These are phyloP conservation scores for Serendipita sp. DNA, from an alignment of 768 basidiomycete genomes.

Conservation along the genomic window DNA sequence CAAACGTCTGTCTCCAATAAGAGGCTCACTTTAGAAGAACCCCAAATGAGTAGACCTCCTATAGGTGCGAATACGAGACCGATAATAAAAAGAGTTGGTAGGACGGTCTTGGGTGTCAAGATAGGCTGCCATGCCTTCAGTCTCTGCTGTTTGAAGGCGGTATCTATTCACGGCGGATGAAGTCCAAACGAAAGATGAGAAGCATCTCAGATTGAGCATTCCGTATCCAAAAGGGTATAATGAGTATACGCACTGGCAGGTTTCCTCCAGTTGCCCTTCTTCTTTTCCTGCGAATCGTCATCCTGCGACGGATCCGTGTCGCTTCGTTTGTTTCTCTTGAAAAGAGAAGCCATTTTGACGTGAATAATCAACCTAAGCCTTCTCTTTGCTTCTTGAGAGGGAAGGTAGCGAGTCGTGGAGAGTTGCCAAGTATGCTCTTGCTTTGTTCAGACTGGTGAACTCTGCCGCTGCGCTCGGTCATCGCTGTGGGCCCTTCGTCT, in stretches of 20 bases:
- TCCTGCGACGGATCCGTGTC: conserved; percentile 6
- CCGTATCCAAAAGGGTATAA: conserved; percentile 4
- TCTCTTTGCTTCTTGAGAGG: no score
- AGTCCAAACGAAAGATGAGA: conserved; percentile 12
- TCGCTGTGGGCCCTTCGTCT: no score
- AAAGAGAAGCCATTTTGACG: background rate
- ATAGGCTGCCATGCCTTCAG: conserved; percentile 99
- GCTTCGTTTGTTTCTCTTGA: background rate
- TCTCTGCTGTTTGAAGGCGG: conserved; percentile 97
- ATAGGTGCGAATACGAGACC: conserved; percentile 93
- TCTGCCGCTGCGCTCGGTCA: no score
- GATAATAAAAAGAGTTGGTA: conserved; percentile 90
- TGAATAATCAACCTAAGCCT: no score
- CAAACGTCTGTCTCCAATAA: background rate
- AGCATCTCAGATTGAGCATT: conserved; percentile 11
- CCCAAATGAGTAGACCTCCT: conserved; percentile 90
- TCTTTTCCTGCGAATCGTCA: conserved; percentile 36
- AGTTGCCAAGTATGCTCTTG: no score
- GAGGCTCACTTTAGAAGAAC: conserved; percentile 41
- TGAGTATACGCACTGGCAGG: conserved; percentile 53
- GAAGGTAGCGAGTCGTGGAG: no score
- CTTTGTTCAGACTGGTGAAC: no score
- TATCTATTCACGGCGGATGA: conserved; percentile 37
- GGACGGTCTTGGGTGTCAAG: conserved; percentile 90
- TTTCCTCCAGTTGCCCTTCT: conserved; percentile 70